phyloP scores from a whole-genome alignment of 805 yeast genomes.

The Wickerhamomyces hampshirensis region DNA sequence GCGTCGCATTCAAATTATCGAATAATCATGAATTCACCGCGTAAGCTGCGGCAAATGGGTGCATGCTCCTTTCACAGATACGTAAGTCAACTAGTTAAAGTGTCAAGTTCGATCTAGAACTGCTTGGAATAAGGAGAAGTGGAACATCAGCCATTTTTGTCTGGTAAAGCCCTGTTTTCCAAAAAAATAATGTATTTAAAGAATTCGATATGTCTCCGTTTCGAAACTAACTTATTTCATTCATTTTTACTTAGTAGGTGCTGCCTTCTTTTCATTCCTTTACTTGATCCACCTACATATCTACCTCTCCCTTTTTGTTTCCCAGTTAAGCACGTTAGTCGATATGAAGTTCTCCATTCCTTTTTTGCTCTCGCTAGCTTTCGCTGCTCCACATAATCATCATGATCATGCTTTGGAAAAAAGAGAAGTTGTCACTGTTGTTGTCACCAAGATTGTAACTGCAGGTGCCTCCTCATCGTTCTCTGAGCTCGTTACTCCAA shows the following conservation, averaged over 20 bases:
- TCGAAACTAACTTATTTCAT: background rate
- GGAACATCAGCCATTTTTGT: too few species aligned
- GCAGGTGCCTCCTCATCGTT: constrained; percentile 10
- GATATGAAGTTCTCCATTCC: constrained; percentile 12
- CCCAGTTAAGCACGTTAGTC: background rate
- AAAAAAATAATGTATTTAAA: too few species aligned
- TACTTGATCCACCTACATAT: too few species aligned
- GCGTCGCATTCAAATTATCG: background rate
- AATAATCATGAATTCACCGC: too few species aligned
- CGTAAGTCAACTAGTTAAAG: background rate
- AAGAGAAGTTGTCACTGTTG: constrained; percentile 40
- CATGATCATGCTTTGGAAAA: constrained; percentile 35
- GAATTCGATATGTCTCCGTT: too few species aligned
- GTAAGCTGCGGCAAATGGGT: too few species aligned
- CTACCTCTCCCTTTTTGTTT: background rate
- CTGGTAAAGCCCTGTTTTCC: too few species aligned
- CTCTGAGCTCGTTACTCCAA: constrained; percentile 16
- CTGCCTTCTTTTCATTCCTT: background rate
- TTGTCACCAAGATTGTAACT: constrained; percentile 27
- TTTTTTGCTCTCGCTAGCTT: constrained; percentile 7
- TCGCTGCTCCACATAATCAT: constrained; percentile 35
- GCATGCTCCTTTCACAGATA: too few species aligned
- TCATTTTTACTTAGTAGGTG: background rate
- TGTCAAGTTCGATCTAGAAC: background rate
- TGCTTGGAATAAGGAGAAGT: background rate